Conservation (phyloP, 495 filamentous ascomycete species). For the Barbatosphaeria neglecta region DNA sequence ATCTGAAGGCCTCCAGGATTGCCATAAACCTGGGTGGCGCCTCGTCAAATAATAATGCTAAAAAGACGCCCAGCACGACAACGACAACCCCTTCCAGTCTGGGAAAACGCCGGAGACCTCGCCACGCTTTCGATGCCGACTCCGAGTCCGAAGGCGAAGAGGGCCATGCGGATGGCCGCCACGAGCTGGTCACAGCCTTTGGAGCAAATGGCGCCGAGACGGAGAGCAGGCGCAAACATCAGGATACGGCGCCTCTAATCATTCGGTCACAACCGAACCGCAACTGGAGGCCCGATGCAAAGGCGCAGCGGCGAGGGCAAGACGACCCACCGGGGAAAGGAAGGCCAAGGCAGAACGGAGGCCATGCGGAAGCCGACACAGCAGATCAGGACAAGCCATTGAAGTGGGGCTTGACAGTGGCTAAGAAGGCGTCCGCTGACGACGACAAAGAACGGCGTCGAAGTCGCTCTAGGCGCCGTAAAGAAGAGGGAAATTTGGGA, state of each 20-base stretch:
- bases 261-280: constrained; percentile 57
- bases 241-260: constrained; percentile 10
- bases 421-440: constrained; percentile 12
- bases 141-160: constrained; percentile 17
- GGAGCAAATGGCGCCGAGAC: constrained; percentile 15
- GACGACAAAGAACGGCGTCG: background rate
- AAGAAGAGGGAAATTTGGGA: constrained; percentile 4
- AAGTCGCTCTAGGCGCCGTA: constrained; percentile 13
- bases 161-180: constrained; percentile 8
- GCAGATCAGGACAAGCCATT: constrained; percentile 22
- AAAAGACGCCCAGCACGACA: constrained; percentile 7
- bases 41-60: constrained; percentile 7
- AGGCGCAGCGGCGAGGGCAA: background rate
- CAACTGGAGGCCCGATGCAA: constrained; percentile 48
- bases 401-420: constrained; percentile 34
- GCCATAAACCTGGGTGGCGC: constrained; percentile 20
- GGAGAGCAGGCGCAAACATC: constrained; percentile 21
- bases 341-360: constrained; percentile 12
- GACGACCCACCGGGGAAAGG: constrained; percentile 1
- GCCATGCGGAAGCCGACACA: constrained; percentile 15
- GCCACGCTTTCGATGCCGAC: constrained; percentile 10
- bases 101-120: constrained; percentile 20
- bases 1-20: constrained; percentile 9
- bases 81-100: constrained; percentile 13
- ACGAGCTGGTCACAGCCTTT: constrained; percentile 26